These are phyloP conservation scores for Amoebophrya sp. DNA, from an alignment of 169 alveolate genomes.

Conservation along the genomic window DNA sequence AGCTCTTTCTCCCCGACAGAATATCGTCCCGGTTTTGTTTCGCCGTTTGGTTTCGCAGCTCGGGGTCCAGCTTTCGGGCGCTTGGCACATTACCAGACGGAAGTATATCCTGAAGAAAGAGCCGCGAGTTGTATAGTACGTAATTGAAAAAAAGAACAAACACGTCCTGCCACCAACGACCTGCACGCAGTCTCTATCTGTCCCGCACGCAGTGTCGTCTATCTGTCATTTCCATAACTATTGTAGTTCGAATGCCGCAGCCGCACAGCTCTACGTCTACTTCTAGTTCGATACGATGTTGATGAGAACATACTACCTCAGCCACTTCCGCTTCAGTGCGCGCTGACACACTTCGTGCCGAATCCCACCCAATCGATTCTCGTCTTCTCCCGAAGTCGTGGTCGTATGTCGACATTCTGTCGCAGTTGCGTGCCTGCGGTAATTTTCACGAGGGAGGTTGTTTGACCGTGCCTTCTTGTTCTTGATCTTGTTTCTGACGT, in stretches of 20 bases:
- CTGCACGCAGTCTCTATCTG: not conserved
- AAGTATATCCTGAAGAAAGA: not conserved
- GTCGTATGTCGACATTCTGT: not conserved
- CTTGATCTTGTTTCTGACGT: not conserved
- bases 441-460: too few species aligned
- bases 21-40: not conserved
- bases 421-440: not conserved
- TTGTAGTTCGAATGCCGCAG: too few species aligned
- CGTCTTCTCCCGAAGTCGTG: not conserved
- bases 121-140: not conserved
- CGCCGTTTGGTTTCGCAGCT: not conserved
- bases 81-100: not conserved
- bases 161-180: not conserved
- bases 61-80: not conserved
- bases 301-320: not conserved
- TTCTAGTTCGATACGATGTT: not conserved
- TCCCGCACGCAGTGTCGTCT: not conserved
- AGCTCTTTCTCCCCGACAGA: not conserved
- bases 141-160: too few species aligned
- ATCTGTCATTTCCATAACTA: not conserved
- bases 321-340: not conserved
- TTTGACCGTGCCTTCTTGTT: not conserved
- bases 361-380: not conserved
- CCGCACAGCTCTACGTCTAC: not conserved
- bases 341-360: not conserved